Base-by-base conservation (phyloP, 2,329 filamentous ascomycete species). In the Alternaria sp. region DNA sequence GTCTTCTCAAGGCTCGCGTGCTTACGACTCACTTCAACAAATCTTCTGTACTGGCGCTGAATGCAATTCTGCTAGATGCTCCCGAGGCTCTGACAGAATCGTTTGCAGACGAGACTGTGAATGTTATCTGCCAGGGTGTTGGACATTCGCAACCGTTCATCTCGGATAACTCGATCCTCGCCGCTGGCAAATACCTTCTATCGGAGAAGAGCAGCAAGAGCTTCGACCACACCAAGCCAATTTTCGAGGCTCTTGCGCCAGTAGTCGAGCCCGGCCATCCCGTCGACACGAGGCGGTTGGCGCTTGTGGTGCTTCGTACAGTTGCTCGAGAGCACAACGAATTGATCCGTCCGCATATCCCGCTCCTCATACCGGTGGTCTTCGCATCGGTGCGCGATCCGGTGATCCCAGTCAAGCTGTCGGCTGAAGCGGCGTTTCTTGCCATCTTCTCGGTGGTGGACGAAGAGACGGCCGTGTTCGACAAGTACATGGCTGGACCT, bases 401-500 rank as follows among this genome's bases (percentile, higher is more conserved):
- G 10, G 90, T 98, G 6, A 98, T 99, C 66, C 96, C 96, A 1
- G 91, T 99, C 76, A 99, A 99, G 82, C 86, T 99, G 26, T 91
- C 95, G 0, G 95, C 96, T 2, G 96, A 99, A 82, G 95, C 94
- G 12, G 94, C 95, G 0, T 98, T 99, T 81, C 87, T 99, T 59
- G 89, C 93, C 54, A 86, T 98, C 5, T 98, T 99, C 83, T 89
- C 88, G 46, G 94, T 98, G 2, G 93, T 94, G 1, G 93, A 97
- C 47, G 91, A 94, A 67, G 96, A 97, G 76, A 87, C 85, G 63
- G 90, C 88, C 66, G 89, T 97, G 20, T 98, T 97, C 78, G 94
- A 97, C 72, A 94, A 94, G 82, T 98, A 94, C 81, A 90, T 97
- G 84, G 85, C 87, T 10, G 89, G 89, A 0, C 85, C 90, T 1